Evolutionary conservation across 2,329 filamentous ascomycete species (phyloP).

Genomic region (Rhynchosporium agropyri): DNA sequence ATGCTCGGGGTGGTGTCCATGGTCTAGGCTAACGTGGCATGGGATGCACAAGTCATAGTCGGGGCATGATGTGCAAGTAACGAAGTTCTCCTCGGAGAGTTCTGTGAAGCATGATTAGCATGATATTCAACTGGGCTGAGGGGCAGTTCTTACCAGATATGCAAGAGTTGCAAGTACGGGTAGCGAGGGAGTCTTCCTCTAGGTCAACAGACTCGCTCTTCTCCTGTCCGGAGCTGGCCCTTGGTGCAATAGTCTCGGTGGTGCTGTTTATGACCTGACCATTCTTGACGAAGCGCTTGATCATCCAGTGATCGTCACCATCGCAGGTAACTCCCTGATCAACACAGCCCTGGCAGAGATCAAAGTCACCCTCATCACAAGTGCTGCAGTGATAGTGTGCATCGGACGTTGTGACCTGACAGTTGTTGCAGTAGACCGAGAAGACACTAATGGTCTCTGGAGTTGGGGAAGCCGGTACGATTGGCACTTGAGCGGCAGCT

Average conservation of each 20-base stretch:
- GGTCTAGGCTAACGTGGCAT: conserved; percentile 75
- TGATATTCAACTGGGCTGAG: conserved; percentile 20
- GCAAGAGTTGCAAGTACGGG: conserved; percentile 65
- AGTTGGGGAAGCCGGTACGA: conserved; percentile 18
- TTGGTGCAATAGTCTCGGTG: conserved; percentile 77
- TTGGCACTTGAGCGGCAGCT: conserved; percentile 21
- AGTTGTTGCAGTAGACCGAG: conserved; percentile 93
- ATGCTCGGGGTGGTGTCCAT: conserved; percentile 91
- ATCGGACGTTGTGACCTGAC: conserved; percentile 75
- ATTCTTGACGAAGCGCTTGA: conserved; percentile 82
- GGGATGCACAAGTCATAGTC: conserved; percentile 90
- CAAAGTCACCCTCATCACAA: conserved; percentile 92
- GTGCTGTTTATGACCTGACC: conserved; percentile 82
- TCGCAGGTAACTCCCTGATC: conserved; percentile 75
- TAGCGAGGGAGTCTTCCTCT: conserved; percentile 31
- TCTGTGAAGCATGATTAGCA: conserved; percentile 38
- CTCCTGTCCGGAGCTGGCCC: conserved; percentile 19
- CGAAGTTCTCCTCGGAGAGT: conserved; percentile 75
- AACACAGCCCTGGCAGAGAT: conserved; percentile 83
- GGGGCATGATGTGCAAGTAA: conserved; percentile 81
- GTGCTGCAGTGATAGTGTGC: conserved; percentile 93
- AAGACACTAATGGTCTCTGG: conserved; percentile 51
- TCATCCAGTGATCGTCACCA: conserved; percentile 84
- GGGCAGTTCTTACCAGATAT: conserved; percentile 54
- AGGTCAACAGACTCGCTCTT: conserved; percentile 28